Evolutionary conservation across 257 asterid genomes (phyloP), one percentile per base, ranked within the genome.

Genomic region (Misopates orontium): DNA sequence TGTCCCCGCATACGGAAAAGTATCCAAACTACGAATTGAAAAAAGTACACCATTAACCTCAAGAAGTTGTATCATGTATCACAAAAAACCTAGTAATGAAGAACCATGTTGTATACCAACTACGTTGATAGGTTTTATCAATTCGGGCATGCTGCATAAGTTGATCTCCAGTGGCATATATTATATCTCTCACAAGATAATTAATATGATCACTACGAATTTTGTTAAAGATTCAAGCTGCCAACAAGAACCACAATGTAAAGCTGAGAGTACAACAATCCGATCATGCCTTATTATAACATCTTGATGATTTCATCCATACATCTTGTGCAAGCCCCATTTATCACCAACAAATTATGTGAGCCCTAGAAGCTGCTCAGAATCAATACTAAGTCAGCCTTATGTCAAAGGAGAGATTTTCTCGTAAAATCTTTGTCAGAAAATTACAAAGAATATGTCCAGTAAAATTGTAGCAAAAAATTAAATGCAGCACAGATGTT

Each of bases 1-100:
- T 65, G 99, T 94, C 60, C 99, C 99, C 21, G 99, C 98, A 71
- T 94, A 94, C 21, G 99, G 99, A 77, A 88, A 94, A 64, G 99
- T 94, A 77, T 94, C 99, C 96, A 94, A 83, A 82, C 99, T 94
- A 76, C 20, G 20, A 65, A 80, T 13, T 62, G 48, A 65, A 75
- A 71, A 11, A 45, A 45, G 28, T n/a, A 40, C 25, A n/a, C 51
- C 40, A 40, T 65, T 21, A 77, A 64, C 54, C 49, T 36, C 60
- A 45, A 55, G 24, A 71, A 25, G 44, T n/a, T 24, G 13, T 56
- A 56, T 32, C 42, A 42, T 49, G 61, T 15, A 31, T 47, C 57
- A 56, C 25, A 44, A 74, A 71, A 28, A 48, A 61, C 25, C 58
- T 62, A 66, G 31, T 22, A 47, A 64, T 20, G 56, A 56, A 24